phyloP scores from a whole-genome alignment of 1,284 basidiomycete genomes.

The Ganoderma lingzhi region DNA sequence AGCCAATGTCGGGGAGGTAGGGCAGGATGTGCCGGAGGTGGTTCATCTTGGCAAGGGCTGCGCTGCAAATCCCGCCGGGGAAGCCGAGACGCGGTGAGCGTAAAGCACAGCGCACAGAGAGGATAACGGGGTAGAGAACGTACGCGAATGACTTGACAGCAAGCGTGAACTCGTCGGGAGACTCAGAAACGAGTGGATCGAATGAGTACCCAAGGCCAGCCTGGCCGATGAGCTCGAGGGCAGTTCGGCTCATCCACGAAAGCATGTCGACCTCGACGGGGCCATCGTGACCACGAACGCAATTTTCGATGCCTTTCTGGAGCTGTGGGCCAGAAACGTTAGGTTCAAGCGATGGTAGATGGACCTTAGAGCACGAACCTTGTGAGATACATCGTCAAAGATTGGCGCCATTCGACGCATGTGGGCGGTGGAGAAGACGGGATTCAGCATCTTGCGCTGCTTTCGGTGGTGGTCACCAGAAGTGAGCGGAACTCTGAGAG shows the following conservation, averaged over 20 bases:
- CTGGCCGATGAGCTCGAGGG: constrained; percentile 43
- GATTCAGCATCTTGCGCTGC: constrained; percentile 30
- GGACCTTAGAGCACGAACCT: constrained; percentile 1
- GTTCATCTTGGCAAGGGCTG: constrained; percentile 10
- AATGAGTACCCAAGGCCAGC: constrained; percentile 43
- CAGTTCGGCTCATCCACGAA: constrained; percentile 38
- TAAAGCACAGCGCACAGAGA: no score
- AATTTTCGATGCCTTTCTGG: constrained; percentile 7
- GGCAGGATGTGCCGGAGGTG: constrained; percentile 22
- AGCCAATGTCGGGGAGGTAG: constrained; percentile 14
- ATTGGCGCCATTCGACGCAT: constrained; percentile 29
- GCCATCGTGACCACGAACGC: background rate
- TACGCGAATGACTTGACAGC: constrained; percentile 37
- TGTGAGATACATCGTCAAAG: constrained; percentile 20
- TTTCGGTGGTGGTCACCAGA: constrained; percentile 25
- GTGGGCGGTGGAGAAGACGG: constrained; percentile 28
- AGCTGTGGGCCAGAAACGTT: no score
- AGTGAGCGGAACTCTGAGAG: background rate
- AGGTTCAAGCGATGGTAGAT: no score
- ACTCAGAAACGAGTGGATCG: constrained; percentile 33
- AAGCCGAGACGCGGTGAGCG: background rate
- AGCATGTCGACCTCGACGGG: constrained; percentile 37
- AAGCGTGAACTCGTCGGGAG: constrained; percentile 32
- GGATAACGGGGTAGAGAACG: background rate
- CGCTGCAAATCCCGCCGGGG: constrained; percentile 8